Evolutionary conservation across 2,329 filamentous ascomycete species (phyloP).

Genomic region (Daldinia sp.): DNA sequence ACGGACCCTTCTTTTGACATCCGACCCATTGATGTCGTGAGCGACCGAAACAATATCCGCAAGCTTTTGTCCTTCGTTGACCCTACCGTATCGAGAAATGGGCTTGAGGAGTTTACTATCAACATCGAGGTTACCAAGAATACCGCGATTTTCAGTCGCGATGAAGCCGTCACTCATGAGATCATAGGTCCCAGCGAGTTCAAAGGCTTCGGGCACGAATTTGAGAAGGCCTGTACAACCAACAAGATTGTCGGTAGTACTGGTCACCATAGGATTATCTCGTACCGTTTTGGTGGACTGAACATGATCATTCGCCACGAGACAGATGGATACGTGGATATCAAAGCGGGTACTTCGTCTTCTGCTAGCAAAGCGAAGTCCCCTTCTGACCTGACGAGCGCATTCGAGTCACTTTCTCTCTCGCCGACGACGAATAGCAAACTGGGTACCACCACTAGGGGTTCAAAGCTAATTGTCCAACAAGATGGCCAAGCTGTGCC

Average conservation of each 20-base stretch:
- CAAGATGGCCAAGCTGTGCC: constrained; percentile 51
- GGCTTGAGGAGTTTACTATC: constrained; percentile 56
- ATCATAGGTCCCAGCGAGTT: constrained; percentile 54
- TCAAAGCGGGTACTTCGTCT: constrained; percentile 4
- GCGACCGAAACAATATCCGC: constrained; percentile 62
- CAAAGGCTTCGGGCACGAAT: constrained; percentile 59
- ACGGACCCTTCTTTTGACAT: constrained; percentile 57
- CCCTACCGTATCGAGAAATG: constrained; percentile 42
- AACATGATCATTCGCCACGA: constrained; percentile 59
- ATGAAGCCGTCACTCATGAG: constrained; percentile 48
- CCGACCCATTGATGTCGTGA: constrained; percentile 56
- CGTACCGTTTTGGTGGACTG: constrained; percentile 58
- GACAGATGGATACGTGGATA: constrained; percentile 56
- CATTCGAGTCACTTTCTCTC: constrained; percentile 48
- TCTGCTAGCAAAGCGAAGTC: constrained; percentile 9
- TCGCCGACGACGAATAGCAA: constrained; percentile 19
- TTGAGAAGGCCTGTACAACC: constrained; percentile 59
- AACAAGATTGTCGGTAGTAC: constrained; percentile 53
- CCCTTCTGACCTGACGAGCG: constrained; percentile 36
- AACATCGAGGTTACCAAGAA: constrained; percentile 54
- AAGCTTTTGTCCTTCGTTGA: constrained; percentile 61
- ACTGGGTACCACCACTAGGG: constrained; percentile 4
- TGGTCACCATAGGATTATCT: constrained; percentile 61
- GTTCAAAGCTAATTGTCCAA: constrained; percentile 50
- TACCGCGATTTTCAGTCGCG: constrained; percentile 56